Evolutionary conservation across 2,329 filamentous ascomycete species (phyloP), one percentile per base, ranked within the genome.

Genomic region (Fusarium burgessii): DNA sequence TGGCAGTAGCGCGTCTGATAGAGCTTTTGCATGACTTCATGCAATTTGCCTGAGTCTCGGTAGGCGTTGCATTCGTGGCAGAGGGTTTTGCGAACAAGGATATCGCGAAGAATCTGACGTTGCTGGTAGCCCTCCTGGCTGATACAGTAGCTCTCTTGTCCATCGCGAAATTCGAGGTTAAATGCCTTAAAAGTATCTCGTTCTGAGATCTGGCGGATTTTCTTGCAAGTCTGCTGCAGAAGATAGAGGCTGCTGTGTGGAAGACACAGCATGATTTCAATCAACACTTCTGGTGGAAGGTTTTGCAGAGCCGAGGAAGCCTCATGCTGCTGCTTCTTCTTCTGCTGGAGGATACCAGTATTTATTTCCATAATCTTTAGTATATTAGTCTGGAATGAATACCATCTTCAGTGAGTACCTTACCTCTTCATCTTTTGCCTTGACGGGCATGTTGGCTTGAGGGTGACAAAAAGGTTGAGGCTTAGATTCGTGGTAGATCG

Each of bases 191-290:
- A 43, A 0, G 10, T 11, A 14, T 14, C 14, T 17, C 45, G 27
- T 13, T 18, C 35, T 13, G 57, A 49, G 6, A 66, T 18, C 18
- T 41, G 45, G 10, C 14, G 57, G 12, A 62, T 54, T 13, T n/a
- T 47, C 12, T 43, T 25, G 14, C 56, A 62, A 3, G 56, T 62
- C 23, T 68, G 62, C 1, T 65, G 65, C 25, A 66, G 41, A 1
- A 57, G 18, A 13, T 58, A 68, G 4, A 66, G 23, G 14, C 40
- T 27, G 36, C 56, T 58, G 2, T 66, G 56, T 4, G 62, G 41
- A 23, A 66, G 62, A 43, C 33, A 20, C 7, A 23, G 17, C 56
- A 62, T 51, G 29, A 66, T 66, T 18, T 66, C 18, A 14, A 66
- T 36, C 10, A 68, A 17, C 10, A 68, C 3, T 35, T 68, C 65